A percentile compares a stretch with the other conserved stretches of the same genome.
phyloP scores from a whole-genome alignment of 768 basidiomycete genomes.

The Lactarius indigo region DNA sequence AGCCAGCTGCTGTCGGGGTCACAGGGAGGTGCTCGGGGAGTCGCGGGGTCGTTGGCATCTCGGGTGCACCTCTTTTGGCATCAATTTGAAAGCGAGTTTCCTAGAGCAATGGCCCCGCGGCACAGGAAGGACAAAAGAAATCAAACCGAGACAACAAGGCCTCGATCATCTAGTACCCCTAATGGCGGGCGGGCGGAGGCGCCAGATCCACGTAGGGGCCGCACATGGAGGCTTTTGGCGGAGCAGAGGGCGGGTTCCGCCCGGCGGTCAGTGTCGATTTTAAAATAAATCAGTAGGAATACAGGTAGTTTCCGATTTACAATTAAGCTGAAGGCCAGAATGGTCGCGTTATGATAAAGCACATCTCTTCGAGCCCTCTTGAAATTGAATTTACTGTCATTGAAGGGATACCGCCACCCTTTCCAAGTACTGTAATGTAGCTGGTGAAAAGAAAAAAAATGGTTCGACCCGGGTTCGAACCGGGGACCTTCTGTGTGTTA shows the following conservation, averaged over 20 bases:
- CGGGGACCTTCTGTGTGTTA: conserved; percentile 43
- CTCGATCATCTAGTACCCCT: neutral
- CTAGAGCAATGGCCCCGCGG: neutral
- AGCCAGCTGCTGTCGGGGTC: neutral
- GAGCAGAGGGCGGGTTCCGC: neutral
- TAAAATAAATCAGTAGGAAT: neutral
- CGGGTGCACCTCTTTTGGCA: neutral
- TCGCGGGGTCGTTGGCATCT: neutral
- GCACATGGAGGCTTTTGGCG: neutral
- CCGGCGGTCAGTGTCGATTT: neutral
- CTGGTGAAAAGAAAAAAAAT: conserved; percentile 3
- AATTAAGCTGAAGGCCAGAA: neutral
- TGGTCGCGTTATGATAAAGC: neutral
- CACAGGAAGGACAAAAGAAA: neutral
- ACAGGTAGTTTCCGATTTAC: neutral
- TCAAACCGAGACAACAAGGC: neutral
- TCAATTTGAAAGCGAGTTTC: neutral
- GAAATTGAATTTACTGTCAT: neutral
- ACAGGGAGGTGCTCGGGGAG: too few relatives aligned
- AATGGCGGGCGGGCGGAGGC: neutral
- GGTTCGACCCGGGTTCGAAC: conserved; percentile 28
- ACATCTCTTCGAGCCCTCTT: neutral
- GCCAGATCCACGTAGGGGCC: neutral
- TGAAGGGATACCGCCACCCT: too few relatives aligned
- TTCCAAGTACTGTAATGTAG: too few relatives aligned